A percentile compares a stretch with the other conserved stretches of the same genome.
These are phyloP conservation scores for Candida chauliodis DNA, from an alignment of 805 yeast genomes.

Conservation along the genomic window DNA sequence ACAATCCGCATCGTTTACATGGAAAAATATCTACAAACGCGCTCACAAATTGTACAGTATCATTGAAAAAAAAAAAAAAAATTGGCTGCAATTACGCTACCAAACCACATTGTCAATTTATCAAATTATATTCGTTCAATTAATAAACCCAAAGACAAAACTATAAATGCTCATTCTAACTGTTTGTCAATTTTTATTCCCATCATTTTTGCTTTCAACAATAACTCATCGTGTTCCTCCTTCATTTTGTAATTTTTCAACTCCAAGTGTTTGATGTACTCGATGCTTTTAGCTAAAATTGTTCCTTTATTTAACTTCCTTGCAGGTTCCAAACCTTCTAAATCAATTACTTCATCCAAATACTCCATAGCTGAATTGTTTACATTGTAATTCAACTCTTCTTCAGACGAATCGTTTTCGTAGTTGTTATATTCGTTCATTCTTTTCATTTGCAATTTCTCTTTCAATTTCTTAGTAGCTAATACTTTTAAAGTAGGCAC, in stretches of 20 bases:
- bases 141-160: no score
- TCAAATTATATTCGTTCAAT: no score
- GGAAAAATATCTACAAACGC: no score
- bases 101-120: no score
- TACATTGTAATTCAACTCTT: constrained; percentile 1
- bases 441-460: constrained; percentile 11
- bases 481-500: constrained; percentile 37
- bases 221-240: constrained; percentile 51
- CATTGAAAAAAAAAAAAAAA: no score
- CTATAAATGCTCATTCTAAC: no score
- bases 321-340: constrained; percentile 77
- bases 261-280: constrained; percentile 73
- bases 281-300: constrained; percentile 73
- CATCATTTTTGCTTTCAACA: constrained; percentile 32
- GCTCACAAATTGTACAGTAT: no score
- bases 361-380: neutral
- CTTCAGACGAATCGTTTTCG: constrained; percentile 13
- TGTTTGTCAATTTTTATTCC: constrained; percentile 22
- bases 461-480: constrained; percentile 20
- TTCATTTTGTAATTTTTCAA: constrained; percentile 48
- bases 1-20: no score
- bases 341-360: constrained; percentile 27
- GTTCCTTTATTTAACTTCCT: constrained; percentile 74
- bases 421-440: constrained; percentile 11
- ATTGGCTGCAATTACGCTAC: no score